These are phyloP conservation scores for Gamarada debralockiae DNA, from an alignment of 495 filamentous ascomycete species.

Conservation along the genomic window DNA sequence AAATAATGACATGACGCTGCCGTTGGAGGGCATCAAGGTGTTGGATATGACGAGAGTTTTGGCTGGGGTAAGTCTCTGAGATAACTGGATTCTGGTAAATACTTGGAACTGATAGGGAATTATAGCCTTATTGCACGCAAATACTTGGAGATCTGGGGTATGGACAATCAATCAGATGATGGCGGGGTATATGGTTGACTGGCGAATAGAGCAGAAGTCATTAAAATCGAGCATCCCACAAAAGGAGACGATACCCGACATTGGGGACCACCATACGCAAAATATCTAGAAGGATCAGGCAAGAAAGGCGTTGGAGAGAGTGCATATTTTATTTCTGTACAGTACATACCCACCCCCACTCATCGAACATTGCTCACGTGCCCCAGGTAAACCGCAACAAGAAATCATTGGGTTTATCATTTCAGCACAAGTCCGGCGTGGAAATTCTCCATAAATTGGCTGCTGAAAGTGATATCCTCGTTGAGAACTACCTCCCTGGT, in stretches of 20 bases:
- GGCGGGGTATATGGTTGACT: not conserved
- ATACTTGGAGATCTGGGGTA: slow-evolving; percentile 61
- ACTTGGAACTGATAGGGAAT: slow-evolving; percentile 7
- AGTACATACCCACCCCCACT: slow-evolving; percentile 37
- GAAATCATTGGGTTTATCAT: slow-evolving; percentile 88
- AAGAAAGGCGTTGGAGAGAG: slow-evolving; percentile 80
- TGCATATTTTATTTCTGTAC: slow-evolving; percentile 86
- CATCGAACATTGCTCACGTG: not conserved
- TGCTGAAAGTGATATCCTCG: slow-evolving; percentile 82
- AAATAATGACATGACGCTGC: slow-evolving; percentile 37
- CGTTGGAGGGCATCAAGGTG: slow-evolving; percentile 80
- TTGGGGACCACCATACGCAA: slow-evolving; percentile 94
- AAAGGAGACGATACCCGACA: slow-evolving; percentile 92
- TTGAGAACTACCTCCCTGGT: slow-evolving; percentile 95
- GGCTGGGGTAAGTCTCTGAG: slow-evolving; percentile 68
- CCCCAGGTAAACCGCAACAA: slow-evolving; percentile 90
- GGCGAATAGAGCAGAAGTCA: slow-evolving; percentile 74
- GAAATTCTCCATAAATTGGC: slow-evolving; percentile 82
- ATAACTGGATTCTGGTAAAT: not conserved
- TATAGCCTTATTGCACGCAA: slow-evolving; percentile 93
- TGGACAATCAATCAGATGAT: not conserved
- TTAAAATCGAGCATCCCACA: slow-evolving; percentile 92
- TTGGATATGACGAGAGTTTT: slow-evolving; percentile 96
- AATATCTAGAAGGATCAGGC: slow-evolving; percentile 54
- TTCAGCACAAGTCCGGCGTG: slow-evolving; percentile 77